These are phyloP conservation scores for Myrica gale DNA, from an alignment of 306 rosid species.

Conservation along the genomic window DNA sequence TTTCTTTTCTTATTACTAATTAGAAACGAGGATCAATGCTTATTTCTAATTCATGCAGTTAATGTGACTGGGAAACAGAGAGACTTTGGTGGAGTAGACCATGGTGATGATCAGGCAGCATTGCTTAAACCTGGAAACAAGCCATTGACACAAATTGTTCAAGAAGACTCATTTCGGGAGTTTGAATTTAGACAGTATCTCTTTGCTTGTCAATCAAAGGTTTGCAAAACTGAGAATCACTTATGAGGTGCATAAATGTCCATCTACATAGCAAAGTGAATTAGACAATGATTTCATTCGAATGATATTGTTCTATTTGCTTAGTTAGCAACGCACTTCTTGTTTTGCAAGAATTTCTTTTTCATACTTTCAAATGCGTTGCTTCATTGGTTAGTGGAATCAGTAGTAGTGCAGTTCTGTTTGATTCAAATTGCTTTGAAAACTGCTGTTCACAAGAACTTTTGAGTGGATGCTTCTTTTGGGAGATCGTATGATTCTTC, in stretches of 20 bases:
- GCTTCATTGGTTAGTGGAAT: constrained; percentile 22
- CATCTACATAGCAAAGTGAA: constrained; percentile 20
- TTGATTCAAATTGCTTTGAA: neutral
- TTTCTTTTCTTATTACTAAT: constrained; percentile 15
- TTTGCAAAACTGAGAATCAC: constrained; percentile 36
- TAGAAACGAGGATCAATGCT: constrained; percentile 25
- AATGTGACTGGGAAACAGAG: constrained; percentile 67
- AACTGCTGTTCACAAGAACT: neutral
- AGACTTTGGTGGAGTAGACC: constrained; percentile 86
- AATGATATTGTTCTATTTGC: constrained; percentile 12
- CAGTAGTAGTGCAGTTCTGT: neutral
- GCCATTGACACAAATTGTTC: constrained; percentile 83
- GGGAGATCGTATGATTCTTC: too few relatives aligned
- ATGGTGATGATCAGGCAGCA: constrained; percentile 91
- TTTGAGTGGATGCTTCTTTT: too few relatives aligned
- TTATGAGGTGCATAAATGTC: constrained; percentile 13
- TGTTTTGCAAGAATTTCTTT: neutral
- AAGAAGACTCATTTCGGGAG: constrained; percentile 94
- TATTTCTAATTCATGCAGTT: constrained; percentile 48
- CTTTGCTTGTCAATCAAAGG: constrained; percentile 93
- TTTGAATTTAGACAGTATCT: constrained; percentile 97
- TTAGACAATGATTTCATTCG: constrained; percentile 20
- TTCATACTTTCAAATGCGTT: neutral
- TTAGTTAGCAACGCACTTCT: constrained; percentile 14
- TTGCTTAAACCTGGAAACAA: constrained; percentile 75